Base-by-base conservation (phyloP, 106 monocot species). In the Acanthochlamys bracteata region DNA sequence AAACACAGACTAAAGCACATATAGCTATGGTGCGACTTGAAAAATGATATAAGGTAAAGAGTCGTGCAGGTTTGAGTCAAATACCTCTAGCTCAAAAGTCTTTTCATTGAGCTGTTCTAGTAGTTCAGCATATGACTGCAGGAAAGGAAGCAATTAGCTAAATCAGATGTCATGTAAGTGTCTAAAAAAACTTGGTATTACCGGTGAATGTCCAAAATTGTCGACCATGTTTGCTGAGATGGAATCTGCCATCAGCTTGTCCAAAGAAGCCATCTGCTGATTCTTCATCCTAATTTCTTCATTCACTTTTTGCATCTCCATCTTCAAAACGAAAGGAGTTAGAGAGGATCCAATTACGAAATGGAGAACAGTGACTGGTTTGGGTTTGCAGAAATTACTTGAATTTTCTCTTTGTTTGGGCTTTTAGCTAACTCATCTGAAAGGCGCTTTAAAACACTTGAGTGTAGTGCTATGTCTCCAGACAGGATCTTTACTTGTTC, bases 401-500 rank as follows among this genome's bases (percentile, higher is more conserved):
- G 83, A 84, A 84, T 90, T 11, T 74, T 66, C 71, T 89, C 89
- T 43, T 90, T 95, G 45, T 72, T 78, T 20, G 82, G 81, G 72
- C 58, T 90, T 24, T 76, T 79, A 57, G 72, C 74, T 62, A 83
- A 78, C 51, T 95, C 94, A 23, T 95, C 94, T 63, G 79, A 66
- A 59, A 95, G 86, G 22, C 90, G 76, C 59, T 86, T 90, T 43
- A 95, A 60, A 58, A 86, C 75, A 77, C 98, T 99, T 60, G 86
- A 79, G 74, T 80, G 74, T 0, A 99, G 59, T 66, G 98, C 98
- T 68, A 99, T 79, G 68, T 99, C 98, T 24, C 92, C 98, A 57
- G 88, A 81, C 67, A 99, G 63, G 85, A 92, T 86, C 72, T 92
- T 99, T n/a, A 99, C 73, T 76, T 92, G 88, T 65, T 99, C 98